Base-by-base conservation (phyloP, 768 basidiomycete genomes). In the Stropharia rugosoannulata region DNA sequence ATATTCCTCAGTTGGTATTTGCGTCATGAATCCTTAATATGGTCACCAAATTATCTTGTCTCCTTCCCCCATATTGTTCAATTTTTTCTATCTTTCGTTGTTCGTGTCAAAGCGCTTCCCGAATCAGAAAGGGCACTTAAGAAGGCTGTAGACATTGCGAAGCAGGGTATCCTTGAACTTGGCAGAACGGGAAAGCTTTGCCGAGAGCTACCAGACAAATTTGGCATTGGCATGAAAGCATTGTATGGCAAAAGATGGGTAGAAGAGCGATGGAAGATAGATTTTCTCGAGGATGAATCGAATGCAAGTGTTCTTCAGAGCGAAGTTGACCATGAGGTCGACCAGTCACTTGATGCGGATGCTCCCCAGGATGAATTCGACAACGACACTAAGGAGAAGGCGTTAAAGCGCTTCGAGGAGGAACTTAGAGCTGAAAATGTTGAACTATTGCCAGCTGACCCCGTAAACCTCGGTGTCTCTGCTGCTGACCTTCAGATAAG, bases 1-100 rank as follows among this genome's bases (percentile, higher is more conserved):
- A 73, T 88, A 19, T 90, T 90, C 67, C 73, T 92, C 44, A 86
- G 87, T 0, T 85, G 84, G 10, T 81, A 81, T 58, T 83, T 85
- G 75, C 76, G 80, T 16, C 78, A 83, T 51, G 80, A 83, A 51
- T 90, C 89, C 25, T 72, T 90, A 44, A 73, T 82, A 50, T 89
- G 81, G 85, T 61, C 76, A 65, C 48, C 64, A 15, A 4, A 22
- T 5, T 78, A 81, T 57, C 73, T 88, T 39, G 57, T 71, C 10
- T 72, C 75, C 54, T 70, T 77, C 2, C 87, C 88, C 2, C 79
- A 75, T 25, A 71, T 90, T 3, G 43, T 88, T 5, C 68, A 60
- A 1, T 87, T 88, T 64, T 90, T 87, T 67, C 53, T 89, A 32
- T 66, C 77, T 12, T 90, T 82, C 64, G 62, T 89, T n/a, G 29